phyloP scores from a whole-genome alignment of 2,329 filamentous ascomycete species.

The Epicoccum sorghinum region DNA sequence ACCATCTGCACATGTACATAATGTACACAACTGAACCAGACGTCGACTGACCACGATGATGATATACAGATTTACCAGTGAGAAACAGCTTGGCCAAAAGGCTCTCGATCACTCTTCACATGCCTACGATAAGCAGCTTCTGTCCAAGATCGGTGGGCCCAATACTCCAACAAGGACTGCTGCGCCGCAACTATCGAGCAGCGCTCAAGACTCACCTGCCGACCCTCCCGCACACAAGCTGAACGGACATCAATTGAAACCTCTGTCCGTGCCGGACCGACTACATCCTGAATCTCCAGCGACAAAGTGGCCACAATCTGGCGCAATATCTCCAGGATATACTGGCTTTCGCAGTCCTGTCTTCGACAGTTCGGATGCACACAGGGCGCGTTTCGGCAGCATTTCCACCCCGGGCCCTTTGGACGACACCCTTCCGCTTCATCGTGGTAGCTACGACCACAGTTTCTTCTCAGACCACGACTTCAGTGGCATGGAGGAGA shows the following conservation, averaged over 20 bases:
- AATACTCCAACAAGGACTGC: slow-evolving; percentile 59
- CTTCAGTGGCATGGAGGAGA: slow-evolving; percentile 59
- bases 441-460: slow-evolving; percentile 68
- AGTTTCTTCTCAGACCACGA: slow-evolving; percentile 59
- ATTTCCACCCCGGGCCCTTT: slow-evolving; percentile 53
- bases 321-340: slow-evolving; percentile 52
- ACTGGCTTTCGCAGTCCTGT: slow-evolving; percentile 52
- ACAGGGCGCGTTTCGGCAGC: slow-evolving; percentile 54
- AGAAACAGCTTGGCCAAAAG: slow-evolving; percentile 63
- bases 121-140: slow-evolving; percentile 66
- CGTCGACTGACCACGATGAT: slow-evolving; percentile 24
- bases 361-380: slow-evolving; percentile 43
- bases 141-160: slow-evolving; percentile 67
- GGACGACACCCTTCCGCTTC: slow-evolving; percentile 61
- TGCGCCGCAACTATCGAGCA: slow-evolving; percentile 40
- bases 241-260: slow-evolving; percentile 50
- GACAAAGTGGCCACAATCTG: slow-evolving; percentile 50
- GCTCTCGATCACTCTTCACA: slow-evolving; percentile 65
- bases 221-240: slow-evolving; percentile 49
- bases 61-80: slow-evolving; percentile 60
- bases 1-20: slow-evolving; percentile 5
- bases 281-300: slow-evolving; percentile 48
- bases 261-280: slow-evolving; percentile 54
- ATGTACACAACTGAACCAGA: slow-evolving; percentile 1
- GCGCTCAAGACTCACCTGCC: slow-evolving; percentile 43